A percentile compares a stretch with the other conserved stretches of the same genome.
Evolutionary conservation across 192 early-diverging fungal species (phyloP).

Genomic region (Helicostylum pulchrum): DNA sequence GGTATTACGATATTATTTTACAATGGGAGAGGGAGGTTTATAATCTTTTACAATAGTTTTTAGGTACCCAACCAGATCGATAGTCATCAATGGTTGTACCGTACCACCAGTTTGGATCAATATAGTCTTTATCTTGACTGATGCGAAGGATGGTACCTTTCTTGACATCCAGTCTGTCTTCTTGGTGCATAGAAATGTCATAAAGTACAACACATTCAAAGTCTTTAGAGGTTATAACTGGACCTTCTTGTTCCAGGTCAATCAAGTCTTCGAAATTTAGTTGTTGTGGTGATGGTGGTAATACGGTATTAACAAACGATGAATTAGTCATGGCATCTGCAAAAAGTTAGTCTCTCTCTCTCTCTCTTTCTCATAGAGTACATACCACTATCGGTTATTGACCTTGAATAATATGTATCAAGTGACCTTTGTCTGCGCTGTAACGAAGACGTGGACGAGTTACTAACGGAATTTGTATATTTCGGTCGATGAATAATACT

Average conservation of each 20-base stretch:
- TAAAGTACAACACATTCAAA: constrained; percentile 19
- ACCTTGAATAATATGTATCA: not conserved
- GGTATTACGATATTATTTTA: not conserved
- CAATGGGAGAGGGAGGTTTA: not conserved
- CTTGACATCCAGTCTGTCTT: constrained; percentile 14
- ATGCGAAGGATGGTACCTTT: constrained; percentile 10
- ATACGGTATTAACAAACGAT: no score
- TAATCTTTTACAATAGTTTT: constrained; percentile 16
- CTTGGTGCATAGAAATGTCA: constrained; percentile 11
- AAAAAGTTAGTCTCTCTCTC: no score
- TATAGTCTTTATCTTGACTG: constrained; percentile 4
- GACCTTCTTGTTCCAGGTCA: not conserved
- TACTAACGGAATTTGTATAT: constrained; percentile 4
- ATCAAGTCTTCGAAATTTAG: no score
- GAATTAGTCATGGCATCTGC: no score
- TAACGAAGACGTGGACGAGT: not conserved
- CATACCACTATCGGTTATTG: not conserved
- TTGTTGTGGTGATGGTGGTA: no score
- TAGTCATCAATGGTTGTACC: not conserved
- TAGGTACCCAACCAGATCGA: constrained; percentile 15
- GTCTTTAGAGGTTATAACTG: not conserved
- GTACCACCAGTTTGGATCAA: constrained; percentile 14
- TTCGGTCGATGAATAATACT: constrained; percentile 1
- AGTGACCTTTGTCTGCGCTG: not conserved
- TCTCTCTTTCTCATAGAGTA: no score